A percentile compares a stretch with the other conserved stretches of the same genome.
phyloP scores from a whole-genome alignment of 768 basidiomycete species.

The Boletellus sp. region DNA sequence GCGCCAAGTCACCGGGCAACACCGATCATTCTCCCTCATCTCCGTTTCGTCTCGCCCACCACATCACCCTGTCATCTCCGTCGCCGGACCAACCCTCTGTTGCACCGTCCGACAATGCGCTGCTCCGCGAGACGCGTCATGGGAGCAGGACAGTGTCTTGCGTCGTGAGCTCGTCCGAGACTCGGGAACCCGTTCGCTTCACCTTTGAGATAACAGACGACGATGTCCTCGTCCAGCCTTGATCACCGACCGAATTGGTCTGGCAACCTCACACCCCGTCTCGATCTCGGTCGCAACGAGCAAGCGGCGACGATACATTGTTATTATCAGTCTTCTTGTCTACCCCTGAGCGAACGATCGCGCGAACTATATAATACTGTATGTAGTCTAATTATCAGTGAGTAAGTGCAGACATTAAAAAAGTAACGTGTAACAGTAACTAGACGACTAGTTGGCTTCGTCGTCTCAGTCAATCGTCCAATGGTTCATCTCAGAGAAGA shows the following conservation, averaged over 20 bases:
- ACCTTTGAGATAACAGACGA: slow-evolving; percentile 23
- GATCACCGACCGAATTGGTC: not conserved
- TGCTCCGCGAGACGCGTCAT: slow-evolving; percentile 15
- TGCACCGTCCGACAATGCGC: slow-evolving; percentile 16
- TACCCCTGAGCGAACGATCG: not conserved
- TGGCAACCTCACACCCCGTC: no score
- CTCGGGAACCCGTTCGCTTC: slow-evolving; percentile 17
- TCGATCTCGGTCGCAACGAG: not conserved
- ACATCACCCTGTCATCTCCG: slow-evolving; percentile 36
- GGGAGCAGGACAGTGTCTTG: slow-evolving; percentile 25
- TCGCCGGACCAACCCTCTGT: slow-evolving; percentile 10
- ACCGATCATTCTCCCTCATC: slow-evolving; percentile 16
- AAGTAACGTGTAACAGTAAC: slow-evolving; percentile 1
- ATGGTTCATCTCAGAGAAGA: slow-evolving; percentile 21
- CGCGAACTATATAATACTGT: slow-evolving; percentile 9
- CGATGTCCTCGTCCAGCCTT: slow-evolving; percentile 10
- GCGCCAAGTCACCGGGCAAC: slow-evolving; percentile 8
- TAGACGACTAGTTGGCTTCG: slow-evolving; percentile 19
- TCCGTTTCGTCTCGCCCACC: slow-evolving; percentile 35
- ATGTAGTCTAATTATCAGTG: slow-evolving; percentile 18
- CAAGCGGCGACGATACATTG: not conserved
- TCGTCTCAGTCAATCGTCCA: not conserved
- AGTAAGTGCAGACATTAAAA: slow-evolving; percentile 10
- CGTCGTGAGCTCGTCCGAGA: slow-evolving; percentile 28
- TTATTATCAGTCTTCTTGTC: not conserved